Base-by-base conservation (phyloP, 805 yeast species). In the Kluyveromyces siamensis region DNA sequence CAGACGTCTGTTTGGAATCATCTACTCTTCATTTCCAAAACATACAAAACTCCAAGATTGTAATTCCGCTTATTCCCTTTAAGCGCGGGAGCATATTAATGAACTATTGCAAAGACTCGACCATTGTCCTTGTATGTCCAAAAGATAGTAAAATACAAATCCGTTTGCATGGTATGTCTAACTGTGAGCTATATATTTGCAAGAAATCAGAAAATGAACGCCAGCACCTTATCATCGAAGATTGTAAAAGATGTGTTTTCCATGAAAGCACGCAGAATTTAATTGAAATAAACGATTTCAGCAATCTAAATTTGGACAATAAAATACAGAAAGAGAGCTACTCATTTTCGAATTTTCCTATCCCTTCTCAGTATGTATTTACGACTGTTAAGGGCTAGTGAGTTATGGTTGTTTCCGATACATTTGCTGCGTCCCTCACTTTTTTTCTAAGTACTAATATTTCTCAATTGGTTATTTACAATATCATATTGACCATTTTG, bases 141-240 rank as follows among this genome's bases (percentile, higher is more conserved):
- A 37, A 40, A 4, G 27, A 53, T 3, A 52, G 54, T 30, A 48
- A 51, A 1, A 48, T 59, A 8, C 69, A 65, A 48, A 18, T 65
- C 16, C 52, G 69, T 33, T 46, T 63, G 5, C 61, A 54, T 46
- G 53, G 50, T 17, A 35, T 63, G 36, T 2, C 42, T 2, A 49
- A 55, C 21, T 65, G 67, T 50, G 54, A 50, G 40, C 43, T 65
- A 18, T 38, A 44, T 21, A 48, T 64, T n/a, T 21, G 35, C 6
- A 8, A 14, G 40, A 41, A 39, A 30, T 17, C 14, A 6, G 40
- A 21, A 7, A 33, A 9, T 8, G 33, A 44, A 13, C 46, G 41
- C 17, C 67, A 63, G 46, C 52, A 50, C 9, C 54, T 65, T 5
- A 48, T 62, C 4, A 48, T 65, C 10, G 69, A 65, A 44, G 48